These are phyloP conservation scores for Silene uniflora DNA, from an alignment of 148 eudicot genomes.

Conservation along the genomic window DNA sequence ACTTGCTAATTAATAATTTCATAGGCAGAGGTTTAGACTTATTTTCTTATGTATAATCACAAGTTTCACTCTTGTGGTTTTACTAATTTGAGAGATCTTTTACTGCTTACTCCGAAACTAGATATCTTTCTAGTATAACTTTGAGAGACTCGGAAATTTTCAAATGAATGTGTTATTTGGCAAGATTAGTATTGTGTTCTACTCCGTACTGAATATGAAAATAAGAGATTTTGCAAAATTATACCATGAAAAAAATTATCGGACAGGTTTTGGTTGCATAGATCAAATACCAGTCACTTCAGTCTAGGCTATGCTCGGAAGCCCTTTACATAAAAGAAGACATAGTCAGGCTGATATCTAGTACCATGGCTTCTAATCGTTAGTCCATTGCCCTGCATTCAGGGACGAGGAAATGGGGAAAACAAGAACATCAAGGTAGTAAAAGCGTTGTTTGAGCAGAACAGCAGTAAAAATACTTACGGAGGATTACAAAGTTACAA, in stretches of 20 bases:
- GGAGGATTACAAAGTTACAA: no score
- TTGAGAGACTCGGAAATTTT: background rate
- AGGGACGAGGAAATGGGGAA: background rate
- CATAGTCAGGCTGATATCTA: background rate
- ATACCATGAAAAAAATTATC: background rate
- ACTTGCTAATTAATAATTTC: conserved; percentile 20
- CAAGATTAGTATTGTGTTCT: no score
- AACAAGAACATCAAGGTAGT: background rate
- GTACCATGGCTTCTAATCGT: background rate
- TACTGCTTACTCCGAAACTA: no score
- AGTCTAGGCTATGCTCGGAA: background rate
- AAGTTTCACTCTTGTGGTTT: background rate
- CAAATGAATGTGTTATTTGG: background rate
- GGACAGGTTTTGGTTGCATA: background rate
- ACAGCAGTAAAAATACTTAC: no score
- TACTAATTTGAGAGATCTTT: no score
- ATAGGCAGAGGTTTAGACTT: no score
- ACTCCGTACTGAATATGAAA: no score
- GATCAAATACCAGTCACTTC: background rate
- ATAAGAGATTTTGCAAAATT: no score
- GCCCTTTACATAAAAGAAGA: background rate
- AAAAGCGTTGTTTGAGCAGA: background rate
- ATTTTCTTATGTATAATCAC: background rate
- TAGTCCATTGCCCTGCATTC: background rate
- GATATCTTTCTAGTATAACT: background rate